Base-by-base conservation (phyloP, 1,284 basidiomycete species). In the Ceratobasidium sp. region DNA sequence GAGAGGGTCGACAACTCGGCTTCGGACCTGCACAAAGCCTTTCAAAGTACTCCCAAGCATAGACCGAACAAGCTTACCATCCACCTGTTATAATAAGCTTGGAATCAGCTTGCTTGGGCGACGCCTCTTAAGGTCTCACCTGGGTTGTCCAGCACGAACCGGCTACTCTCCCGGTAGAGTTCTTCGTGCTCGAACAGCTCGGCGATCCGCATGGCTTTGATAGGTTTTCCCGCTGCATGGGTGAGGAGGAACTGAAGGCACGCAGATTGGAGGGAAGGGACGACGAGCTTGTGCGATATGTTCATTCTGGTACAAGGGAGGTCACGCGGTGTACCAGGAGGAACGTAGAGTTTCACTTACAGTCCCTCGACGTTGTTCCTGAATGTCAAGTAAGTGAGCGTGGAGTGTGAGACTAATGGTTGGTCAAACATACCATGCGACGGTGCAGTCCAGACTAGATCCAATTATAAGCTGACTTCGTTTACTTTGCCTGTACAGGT, bases 91-190 rank as follows among this genome's bases (percentile, higher is more conserved):
- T 14, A 13, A 49, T 9, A 46, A 34, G 24, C 79, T 80, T 80
- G 53, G n/a, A 27, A 27, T 58, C 48, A 62, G 49, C 16, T 6
- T 37, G 34, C 19, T 37, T 24, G 37, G 11, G 34, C 31, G 22
- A 51, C n/a, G 27, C 46, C 51, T 73, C 41, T 34, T n/a, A 8
- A 27, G 41, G 11, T 79, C 76, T 76, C 76, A 79, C 92, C 91
- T 24, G 93, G 93, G 80, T 94, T 94, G 80, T 97, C 95, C 24
- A 97, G 85, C 6, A 96, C 92, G 80, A 96, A 97, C 61, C 95
- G 88, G 77, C 92, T 94, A 0, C 92, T 88, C 82, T 98, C 95
- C 66, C 92, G 88, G 80, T 93, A 98, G 0, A 98, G 86, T 64
- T 96, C 94, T 74, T 94, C 92, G 79, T 95, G 92, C 76, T 89